Evolutionary conservation across 768 basidiomycete genomes (phyloP).

Genomic region (Leccinum disarticulatum): DNA sequence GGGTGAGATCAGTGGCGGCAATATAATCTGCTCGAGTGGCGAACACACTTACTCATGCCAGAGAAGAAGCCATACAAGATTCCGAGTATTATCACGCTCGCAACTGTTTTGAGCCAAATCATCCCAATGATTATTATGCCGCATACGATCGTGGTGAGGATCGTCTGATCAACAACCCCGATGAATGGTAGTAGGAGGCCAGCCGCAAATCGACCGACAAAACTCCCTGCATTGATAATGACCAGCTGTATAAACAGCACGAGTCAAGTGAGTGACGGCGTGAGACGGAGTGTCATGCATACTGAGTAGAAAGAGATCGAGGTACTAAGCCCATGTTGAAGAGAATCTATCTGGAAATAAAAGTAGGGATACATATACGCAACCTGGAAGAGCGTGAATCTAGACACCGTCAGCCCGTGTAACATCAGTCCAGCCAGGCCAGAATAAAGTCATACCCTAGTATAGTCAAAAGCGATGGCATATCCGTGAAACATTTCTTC

Average conservation of each 20-base stretch:
- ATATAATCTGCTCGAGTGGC: too few relatives aligned
- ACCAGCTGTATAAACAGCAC: neutral
- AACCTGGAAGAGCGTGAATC: constrained; percentile 32
- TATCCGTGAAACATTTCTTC: constrained; percentile 24
- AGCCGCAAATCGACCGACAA: constrained; percentile 49
- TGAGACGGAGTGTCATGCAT: neutral
- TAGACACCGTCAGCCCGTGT: constrained; percentile 3
- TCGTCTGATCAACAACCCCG: constrained; percentile 45
- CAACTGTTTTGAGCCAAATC: constrained; percentile 37
- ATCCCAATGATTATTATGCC: constrained; percentile 44
- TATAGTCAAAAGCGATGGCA: constrained; percentile 27
- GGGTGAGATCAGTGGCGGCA: neutral
- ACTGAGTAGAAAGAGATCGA: constrained; percentile 51
- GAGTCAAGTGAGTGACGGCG: neutral
- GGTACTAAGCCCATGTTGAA: constrained; percentile 44
- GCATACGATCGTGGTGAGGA: constrained; percentile 33
- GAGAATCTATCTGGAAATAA: constrained; percentile 57
- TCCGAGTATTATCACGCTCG: constrained; percentile 42
- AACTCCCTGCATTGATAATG: constrained; percentile 48
- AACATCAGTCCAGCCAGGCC: neutral
- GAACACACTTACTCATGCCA: constrained; percentile 39
- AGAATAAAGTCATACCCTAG: constrained; percentile 16
- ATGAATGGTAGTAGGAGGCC: constrained; percentile 38
- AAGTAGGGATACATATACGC: constrained; percentile 53
- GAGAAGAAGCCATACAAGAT: constrained; percentile 49